These are phyloP conservation scores for Celoporthe dispersa DNA, from an alignment of 2,329 filamentous ascomycete genomes.

Conservation along the genomic window DNA sequence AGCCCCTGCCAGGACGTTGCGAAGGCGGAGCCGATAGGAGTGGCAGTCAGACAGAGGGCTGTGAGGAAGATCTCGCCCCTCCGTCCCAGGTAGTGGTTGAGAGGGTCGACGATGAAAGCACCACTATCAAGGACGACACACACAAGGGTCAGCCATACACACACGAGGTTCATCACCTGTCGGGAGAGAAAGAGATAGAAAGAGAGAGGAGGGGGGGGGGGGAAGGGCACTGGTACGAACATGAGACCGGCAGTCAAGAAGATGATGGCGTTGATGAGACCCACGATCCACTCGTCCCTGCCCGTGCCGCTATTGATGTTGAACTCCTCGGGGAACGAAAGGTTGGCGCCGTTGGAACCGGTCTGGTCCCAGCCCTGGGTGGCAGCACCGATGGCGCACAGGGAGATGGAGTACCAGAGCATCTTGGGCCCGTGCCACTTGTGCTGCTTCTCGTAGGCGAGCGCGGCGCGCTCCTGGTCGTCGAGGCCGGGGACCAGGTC, in stretches of 20 bases:
- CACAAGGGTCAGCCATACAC: conserved; percentile 1
- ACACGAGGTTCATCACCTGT: background rate
- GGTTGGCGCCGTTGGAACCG: conserved; percentile 51
- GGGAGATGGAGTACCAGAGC: conserved; percentile 65
- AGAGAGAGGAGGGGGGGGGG: too few species aligned
- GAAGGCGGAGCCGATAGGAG: conserved; percentile 73
- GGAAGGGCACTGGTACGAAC: conserved; percentile 53
- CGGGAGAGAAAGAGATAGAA: too few species aligned
- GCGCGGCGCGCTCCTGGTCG: conserved; percentile 58
- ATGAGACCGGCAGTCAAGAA: conserved; percentile 61
- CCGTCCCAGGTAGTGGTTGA: conserved; percentile 50
- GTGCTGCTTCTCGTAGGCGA: conserved; percentile 67
- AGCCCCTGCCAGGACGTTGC: conserved; percentile 74
- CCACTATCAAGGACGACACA: background rate
- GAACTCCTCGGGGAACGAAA: conserved; percentile 62
- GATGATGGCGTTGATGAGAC: conserved; percentile 64
- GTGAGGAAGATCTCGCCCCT: conserved; percentile 73
- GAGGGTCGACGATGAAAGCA: conserved; percentile 58
- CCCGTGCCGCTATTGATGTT: conserved; percentile 45
- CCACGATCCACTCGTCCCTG: conserved; percentile 57
- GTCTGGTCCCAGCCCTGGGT: conserved; percentile 54
- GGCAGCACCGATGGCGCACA: conserved; percentile 60
- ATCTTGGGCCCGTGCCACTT: conserved; percentile 68
- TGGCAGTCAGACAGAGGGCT: conserved; percentile 71
- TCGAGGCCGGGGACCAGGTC: conserved; percentile 56